phyloP scores from a whole-genome alignment of 306 rosid genomes.

The Senna tora region DNA sequence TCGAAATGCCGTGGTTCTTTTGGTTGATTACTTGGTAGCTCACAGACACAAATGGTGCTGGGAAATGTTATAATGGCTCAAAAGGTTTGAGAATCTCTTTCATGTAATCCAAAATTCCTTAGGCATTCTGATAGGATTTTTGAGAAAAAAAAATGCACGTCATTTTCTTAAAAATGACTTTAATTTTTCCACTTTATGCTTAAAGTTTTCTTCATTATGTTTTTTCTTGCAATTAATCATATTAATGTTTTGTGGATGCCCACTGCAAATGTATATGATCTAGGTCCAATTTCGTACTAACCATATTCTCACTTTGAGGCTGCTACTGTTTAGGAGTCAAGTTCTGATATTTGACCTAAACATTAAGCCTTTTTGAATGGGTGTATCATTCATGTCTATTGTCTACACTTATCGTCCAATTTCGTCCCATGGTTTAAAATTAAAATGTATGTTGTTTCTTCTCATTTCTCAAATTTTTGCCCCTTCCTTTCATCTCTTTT shows the following conservation, averaged over 20 bases:
- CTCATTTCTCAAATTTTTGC: not conserved
- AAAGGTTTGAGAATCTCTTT: constrained; percentile 40
- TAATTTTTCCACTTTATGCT: not conserved
- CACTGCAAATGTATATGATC: not conserved
- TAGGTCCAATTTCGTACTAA: not conserved
- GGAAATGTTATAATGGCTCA: constrained; percentile 34
- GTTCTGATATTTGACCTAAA: not conserved
- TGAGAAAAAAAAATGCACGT: not conserved
- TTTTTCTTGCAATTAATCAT: not conserved
- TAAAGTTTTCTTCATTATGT: not conserved
- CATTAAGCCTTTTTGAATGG: not conserved
- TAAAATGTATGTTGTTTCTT: not conserved
- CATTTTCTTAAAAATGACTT: not conserved
- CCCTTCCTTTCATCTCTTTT: not conserved
- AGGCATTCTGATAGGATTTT: not conserved
- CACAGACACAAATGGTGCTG: constrained; percentile 28
- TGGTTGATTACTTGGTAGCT: constrained; percentile 46
- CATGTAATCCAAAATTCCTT: constrained; percentile 17
- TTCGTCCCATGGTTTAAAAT: not conserved
- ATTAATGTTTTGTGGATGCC: not conserved
- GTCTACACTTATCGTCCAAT: not conserved
- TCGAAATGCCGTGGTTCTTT: constrained; percentile 60
- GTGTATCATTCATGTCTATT: not conserved
- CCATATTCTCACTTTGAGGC: not conserved
- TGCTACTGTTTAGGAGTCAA: not conserved